phyloP scores from a whole-genome alignment of 139 green algal species.

The Chlamydomonas asymmetrica region DNA sequence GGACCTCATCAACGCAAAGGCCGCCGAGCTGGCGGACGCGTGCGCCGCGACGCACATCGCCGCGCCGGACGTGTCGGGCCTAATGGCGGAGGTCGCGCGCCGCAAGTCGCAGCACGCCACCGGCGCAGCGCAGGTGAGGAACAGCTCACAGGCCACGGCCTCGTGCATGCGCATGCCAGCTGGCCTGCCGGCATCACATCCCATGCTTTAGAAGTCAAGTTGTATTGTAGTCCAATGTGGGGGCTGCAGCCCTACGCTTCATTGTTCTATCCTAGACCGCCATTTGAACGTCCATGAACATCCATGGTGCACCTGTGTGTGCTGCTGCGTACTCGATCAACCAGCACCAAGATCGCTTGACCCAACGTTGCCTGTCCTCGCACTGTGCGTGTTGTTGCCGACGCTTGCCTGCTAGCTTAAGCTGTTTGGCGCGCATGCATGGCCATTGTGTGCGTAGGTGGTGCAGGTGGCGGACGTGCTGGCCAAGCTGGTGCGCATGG shows the following conservation, averaged over 20 bases:
- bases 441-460: too few species aligned
- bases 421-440: too few species aligned
- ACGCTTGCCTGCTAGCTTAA: too few species aligned
- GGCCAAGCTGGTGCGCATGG: conserved; percentile 53
- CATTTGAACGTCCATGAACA: too few species aligned
- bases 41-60: conserved; percentile 49
- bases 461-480: conserved; percentile 55
- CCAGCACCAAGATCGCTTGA: too few species aligned
- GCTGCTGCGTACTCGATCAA: too few species aligned
- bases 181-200: background rate
- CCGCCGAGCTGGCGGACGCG: conserved; percentile 46
- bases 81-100: conserved; percentile 27
- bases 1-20: conserved; percentile 50
- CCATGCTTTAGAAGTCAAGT: background rate
- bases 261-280: too few species aligned
- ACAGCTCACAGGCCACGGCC: background rate
- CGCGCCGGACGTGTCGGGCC: conserved; percentile 28
- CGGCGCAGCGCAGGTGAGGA: conserved; percentile 13
- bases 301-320: too few species aligned
- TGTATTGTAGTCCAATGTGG: too few species aligned
- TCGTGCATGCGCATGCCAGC: background rate
- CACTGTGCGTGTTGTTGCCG: too few species aligned
- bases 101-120: conserved; percentile 8
- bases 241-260: too few species aligned
- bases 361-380: too few species aligned